Percentiles rank a stretch among this genome's conserved stretches.
Conservation (phyloP, 2,329 filamentous ascomycete genomes). For the Blastomyces percursus region DNA sequence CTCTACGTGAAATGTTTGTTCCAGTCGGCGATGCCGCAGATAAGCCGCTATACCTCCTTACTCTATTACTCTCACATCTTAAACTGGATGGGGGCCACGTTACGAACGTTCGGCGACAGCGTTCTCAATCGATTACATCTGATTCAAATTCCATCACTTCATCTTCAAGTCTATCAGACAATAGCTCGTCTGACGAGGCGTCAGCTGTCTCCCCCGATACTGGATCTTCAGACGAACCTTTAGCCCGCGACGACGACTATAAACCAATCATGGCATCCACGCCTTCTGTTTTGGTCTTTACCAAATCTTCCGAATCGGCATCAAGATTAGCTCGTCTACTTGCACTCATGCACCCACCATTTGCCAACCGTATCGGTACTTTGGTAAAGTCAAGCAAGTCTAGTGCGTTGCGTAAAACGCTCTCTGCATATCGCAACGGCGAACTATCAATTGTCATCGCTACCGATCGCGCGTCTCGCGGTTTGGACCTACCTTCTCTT, state of each 20-base stretch:
- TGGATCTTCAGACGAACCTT: conserved; percentile 25
- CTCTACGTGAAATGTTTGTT: conserved; percentile 54
- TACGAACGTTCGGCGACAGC: conserved; percentile 6
- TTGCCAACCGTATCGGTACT: conserved; percentile 51
- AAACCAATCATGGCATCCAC: conserved; percentile 11
- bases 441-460: conserved; percentile 68
- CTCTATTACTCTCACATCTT: conserved; percentile 49
- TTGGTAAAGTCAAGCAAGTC: conserved; percentile 71
- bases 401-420: conserved; percentile 54
- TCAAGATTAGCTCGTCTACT: conserved; percentile 77
- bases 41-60: conserved; percentile 76
- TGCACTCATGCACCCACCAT: conserved; percentile 50
- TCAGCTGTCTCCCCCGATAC: conserved; percentile 18
- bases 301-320: conserved; percentile 78
- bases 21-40: conserved; percentile 57
- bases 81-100: conserved; percentile 13
- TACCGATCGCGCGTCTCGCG: conserved; percentile 85
- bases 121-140: conserved; percentile 3
- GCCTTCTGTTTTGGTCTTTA: conserved; percentile 63
- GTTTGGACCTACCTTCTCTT: conserved; percentile 69
- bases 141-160: conserved; percentile 21
- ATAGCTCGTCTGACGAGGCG: conserved; percentile 23
- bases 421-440: conserved; percentile 53
- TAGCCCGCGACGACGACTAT: conserved; percentile 22
- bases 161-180: conserved; percentile 21